Evolutionary conservation across 257 asterid species (phyloP), one percentile per base, ranked within the genome.

Genomic region (Solanum medicagineum): DNA sequence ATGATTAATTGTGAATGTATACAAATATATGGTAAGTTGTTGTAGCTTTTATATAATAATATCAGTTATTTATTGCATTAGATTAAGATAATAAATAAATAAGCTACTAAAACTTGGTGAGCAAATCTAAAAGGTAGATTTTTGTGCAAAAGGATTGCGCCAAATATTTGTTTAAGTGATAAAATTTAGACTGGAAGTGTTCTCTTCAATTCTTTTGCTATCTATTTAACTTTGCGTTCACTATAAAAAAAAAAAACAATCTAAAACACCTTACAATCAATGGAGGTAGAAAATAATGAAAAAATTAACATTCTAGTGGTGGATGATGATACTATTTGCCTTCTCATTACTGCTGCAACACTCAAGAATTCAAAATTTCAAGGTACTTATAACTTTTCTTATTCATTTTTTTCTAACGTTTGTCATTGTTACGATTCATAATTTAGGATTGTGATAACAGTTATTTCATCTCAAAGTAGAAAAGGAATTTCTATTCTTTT

Each of bases 311-410:
- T 91, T 89, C 62, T 93, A 85, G 92, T 92, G 49, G 97, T 91
- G 7, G 97, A 93, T 66, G 92, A 92, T 87, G 94, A 91, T 81
- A 81, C 80, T 8, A 88, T 90, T 0, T 91, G 92, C 81, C 92
- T 91, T 73, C 24, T 92, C 83, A 81, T 90, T 60, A 88, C 92
- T 85, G 87, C 94, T 87, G 92, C 92, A 29, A 77, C 85, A 40
- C 95, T 92, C 62, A 90, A 84, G 84, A 88, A 84, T 73, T 87
- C 81, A 59, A 86, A 87, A 7, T 90, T 89, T 80, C 53, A 83
- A 86, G 97, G 97, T 92, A 49, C 22, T 75, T 14, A 4, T 74
- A 63, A 66, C 57, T n/a, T 4, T 8, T 19, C 1, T 20, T 32
- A 11, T 16, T 51, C 10, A 22, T 3, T 29, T 10, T 59, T 19